Percentiles rank a stretch among this genome's conserved stretches.
phyloP scores from a whole-genome alignment of 192 early-diverging fungal genomes.

The Chytriomyces sp. region DNA sequence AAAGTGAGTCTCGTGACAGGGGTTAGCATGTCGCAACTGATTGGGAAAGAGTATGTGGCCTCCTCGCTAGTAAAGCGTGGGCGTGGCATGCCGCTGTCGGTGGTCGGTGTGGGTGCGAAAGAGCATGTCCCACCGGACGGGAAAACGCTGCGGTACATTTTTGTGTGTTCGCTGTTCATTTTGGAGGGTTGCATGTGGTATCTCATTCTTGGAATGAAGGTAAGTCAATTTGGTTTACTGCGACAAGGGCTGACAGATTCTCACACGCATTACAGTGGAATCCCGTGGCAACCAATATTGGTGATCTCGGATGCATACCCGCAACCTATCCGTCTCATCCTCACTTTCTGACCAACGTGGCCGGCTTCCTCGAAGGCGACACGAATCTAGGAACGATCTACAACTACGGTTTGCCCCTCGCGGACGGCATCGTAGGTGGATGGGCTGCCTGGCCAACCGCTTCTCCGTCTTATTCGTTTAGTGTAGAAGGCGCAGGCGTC shows the following conservation, averaged over 20 bases:
- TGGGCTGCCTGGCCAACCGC: conserved; percentile 18
- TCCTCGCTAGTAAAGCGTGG: not conserved
- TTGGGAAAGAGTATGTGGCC: conserved; percentile 12
- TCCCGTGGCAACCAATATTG: conserved; percentile 1
- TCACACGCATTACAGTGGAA: not conserved
- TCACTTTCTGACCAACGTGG: not conserved
- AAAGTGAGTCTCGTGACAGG: conserved; percentile 6
- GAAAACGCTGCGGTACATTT: not conserved
- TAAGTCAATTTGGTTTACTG: no score
- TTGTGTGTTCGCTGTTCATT: not conserved
- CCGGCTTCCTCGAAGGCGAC: conserved; percentile 6
- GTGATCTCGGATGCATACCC: not conserved
- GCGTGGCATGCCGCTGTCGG: not conserved
- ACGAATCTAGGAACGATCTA: not conserved
- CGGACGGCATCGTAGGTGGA: conserved; percentile 16
- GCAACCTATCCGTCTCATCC: conserved; percentile 4
- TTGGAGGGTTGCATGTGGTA: conserved; percentile 15
- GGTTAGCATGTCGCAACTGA: not conserved
- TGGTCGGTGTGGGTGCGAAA: not conserved
- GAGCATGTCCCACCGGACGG: not conserved
- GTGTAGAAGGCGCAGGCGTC: conserved; percentile 9
- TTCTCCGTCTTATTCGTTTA: conserved; percentile 3
- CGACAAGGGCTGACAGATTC: no score
- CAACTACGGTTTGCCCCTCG: conserved; percentile 18
- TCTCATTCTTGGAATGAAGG: conserved; percentile 1